Evolutionary conservation across 148 eudicot species (phyloP), one percentile per base, ranked within the genome.

Genomic region (Rhododendron williamsianum): DNA sequence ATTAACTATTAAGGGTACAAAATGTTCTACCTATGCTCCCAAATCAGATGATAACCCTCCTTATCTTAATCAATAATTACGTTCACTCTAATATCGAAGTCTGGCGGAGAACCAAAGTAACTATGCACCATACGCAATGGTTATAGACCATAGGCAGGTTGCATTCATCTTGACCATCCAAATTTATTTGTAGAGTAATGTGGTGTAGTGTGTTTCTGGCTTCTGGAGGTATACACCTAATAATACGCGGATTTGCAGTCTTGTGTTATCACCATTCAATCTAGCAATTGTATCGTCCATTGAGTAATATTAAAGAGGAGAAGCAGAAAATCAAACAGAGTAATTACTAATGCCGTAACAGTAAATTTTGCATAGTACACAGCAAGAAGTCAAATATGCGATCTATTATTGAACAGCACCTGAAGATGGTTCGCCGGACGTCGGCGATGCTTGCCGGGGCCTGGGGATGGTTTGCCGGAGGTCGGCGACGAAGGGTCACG

Each of bases 231-330:
- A 83, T 36, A 84, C 93, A 96, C 98, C 98, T 93, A 4, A 38
- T 38, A 38, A 38, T 38, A 38, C 41, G 41, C 5, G 94, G 85
- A 89, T 83, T 78, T 83, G 89, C 87, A 96, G 87, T 71, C 88
- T 89, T 86, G 92, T 82, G 65, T 90, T 92, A 73, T 91, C 93
- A 72, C 76, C 83, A 85, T 85, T 87, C 87, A 93, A 89, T 82
- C 84, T 81, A 35, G 93, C 86, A 82, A 89, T 87, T 85, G 87
- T 80, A 88, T 91, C 93, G 88, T 85, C 88, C 83, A 81, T 81
- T 80, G 92, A 87, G 77, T 89, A 88, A 96, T 96, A 93, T 82
- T 69, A 86, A 86, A 83, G 73, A 84, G 56, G 73, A 84, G 48
- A 13, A 69, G 85, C 33, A 16, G 4, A 81, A 85, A 58, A 43